phyloP scores from a whole-genome alignment of 73 alveolate genomes.

The Paramecium tetraurelia region DNA sequence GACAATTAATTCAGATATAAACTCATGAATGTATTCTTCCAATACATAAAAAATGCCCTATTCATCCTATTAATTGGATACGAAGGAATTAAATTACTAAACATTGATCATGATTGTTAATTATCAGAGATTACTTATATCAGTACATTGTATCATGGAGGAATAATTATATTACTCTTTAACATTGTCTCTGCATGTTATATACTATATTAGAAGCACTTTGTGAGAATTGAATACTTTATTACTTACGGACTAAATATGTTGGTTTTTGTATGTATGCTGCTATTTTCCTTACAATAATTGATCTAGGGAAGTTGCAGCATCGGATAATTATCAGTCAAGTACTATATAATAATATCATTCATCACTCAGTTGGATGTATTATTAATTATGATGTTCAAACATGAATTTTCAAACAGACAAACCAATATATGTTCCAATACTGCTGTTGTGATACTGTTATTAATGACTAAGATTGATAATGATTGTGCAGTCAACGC shows the following conservation, averaged over 20 bases:
- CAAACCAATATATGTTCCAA: conserved; percentile 26
- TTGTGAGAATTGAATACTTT: conserved; percentile 39
- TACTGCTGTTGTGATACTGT: background rate
- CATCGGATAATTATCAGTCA: background rate
- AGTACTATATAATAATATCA: background rate
- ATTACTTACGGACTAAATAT: conserved; percentile 24
- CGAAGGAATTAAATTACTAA: background rate
- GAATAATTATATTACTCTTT: background rate
- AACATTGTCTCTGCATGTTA: background rate
- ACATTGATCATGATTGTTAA: background rate
- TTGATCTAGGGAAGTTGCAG: background rate
- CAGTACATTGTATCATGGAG: conserved; percentile 27
- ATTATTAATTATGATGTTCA: conserved; percentile 30
- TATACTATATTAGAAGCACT: conserved; percentile 26
- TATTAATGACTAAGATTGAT: background rate
- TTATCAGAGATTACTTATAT: background rate
- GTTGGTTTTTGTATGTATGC: background rate
- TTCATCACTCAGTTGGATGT: background rate
- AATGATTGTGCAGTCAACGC: conserved; percentile 34
- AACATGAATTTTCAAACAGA: conserved; percentile 22
- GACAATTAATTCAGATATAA: conserved; percentile 32
- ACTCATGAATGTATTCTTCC: conserved; percentile 22
- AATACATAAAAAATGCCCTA: conserved; percentile 19
- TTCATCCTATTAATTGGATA: conserved; percentile 8
- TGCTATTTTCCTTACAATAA: background rate